Evolutionary conservation across 768 basidiomycete genomes (phyloP).

Genomic region (Tulasnella sp.): DNA sequence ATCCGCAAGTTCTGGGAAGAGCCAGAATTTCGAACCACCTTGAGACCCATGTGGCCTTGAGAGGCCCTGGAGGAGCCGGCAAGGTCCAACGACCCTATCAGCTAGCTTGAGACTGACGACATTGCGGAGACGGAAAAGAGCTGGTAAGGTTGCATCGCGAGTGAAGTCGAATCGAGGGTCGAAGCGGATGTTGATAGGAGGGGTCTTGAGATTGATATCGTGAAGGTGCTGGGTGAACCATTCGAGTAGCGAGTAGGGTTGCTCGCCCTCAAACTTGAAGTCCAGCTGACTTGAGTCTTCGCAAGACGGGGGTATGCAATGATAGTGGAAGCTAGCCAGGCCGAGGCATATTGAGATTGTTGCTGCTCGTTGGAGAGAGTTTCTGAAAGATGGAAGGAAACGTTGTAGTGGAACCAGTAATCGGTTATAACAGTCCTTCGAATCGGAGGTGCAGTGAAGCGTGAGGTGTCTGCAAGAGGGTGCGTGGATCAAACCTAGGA

Average conservation of each 20-base stretch:
- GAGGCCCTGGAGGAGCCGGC: neutral
- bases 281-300: neutral
- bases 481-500: neutral
- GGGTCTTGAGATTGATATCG: neutral
- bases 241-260: neutral
- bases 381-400: neutral
- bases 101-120: neutral
- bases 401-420: neutral
- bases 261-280: neutral
- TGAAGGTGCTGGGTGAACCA: neutral
- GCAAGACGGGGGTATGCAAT: neutral
- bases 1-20: neutral
- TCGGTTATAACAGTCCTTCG: neutral
- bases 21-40: neutral
- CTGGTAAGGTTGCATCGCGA: neutral
- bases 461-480: neutral
- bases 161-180: neutral
- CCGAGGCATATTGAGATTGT: neutral
- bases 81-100: neutral
- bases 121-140: neutral
- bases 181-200: neutral
- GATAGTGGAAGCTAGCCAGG: neutral
- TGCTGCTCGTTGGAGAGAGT: neutral
- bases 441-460: neutral
- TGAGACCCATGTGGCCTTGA: neutral